Percentiles rank a stretch among this genome's conserved stretches.
These are phyloP conservation scores for Agaricales sp. DNA, from an alignment of 1,284 basidiomycete genomes.

Conservation along the genomic window DNA sequence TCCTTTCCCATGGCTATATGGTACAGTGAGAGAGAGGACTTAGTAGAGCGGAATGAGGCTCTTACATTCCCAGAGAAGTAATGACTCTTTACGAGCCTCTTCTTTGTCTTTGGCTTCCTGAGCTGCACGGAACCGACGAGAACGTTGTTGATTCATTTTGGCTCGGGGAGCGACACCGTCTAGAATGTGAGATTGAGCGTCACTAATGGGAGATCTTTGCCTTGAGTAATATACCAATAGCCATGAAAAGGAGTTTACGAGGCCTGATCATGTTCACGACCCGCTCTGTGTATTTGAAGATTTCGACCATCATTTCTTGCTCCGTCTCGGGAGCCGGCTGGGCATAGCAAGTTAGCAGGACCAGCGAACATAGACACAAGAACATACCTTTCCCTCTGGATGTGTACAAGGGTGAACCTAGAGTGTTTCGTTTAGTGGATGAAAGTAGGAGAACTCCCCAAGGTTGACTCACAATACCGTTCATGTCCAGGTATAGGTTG, in stretches of 20 bases:
- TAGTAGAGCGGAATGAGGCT: slow-evolving; percentile 4
- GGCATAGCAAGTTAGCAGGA: slow-evolving; percentile 7
- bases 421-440: slow-evolving; percentile 6
- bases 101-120: slow-evolving; percentile 95
- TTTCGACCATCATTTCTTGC: slow-evolving; percentile 98
- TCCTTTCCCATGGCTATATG: slow-evolving; percentile 79
- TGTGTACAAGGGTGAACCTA: slow-evolving; percentile 98
- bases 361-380: background rate
- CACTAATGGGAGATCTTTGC: slow-evolving; percentile 1
- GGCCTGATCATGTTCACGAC: slow-evolving; percentile 97
- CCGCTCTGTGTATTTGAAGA: slow-evolving; percentile 95
- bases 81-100: slow-evolving; percentile 70
- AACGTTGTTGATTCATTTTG: slow-evolving; percentile 99
- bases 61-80: slow-evolving; percentile 79
- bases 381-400: slow-evolving; percentile 79
- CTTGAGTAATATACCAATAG: slow-evolving; percentile 61
- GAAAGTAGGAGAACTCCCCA: slow-evolving; percentile 4
- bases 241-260: slow-evolving; percentile 94
- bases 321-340: slow-evolving; percentile 94
- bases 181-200: slow-evolving; percentile 19
- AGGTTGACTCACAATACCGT: slow-evolving; percentile 61
- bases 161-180: slow-evolving; percentile 97
- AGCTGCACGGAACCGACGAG: slow-evolving; percentile 88
- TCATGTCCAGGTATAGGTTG: slow-evolving; percentile 93
- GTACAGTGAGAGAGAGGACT: background rate